phyloP scores from a whole-genome alignment of 208 protist species.

The Eutreptiella sp. region DNA sequence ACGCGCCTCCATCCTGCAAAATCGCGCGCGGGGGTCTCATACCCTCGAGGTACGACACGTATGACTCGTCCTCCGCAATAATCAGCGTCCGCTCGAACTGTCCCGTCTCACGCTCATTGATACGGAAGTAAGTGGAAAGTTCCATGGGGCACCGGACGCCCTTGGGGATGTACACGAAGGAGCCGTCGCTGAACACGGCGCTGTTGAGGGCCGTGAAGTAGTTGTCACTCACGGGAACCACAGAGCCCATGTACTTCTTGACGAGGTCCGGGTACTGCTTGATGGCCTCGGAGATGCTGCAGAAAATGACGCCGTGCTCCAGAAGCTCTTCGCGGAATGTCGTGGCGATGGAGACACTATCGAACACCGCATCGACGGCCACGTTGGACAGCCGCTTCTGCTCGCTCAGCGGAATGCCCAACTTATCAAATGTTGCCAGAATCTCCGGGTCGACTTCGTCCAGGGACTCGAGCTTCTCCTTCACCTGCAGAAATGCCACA shows the following conservation, averaged over 20 bases:
- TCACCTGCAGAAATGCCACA: too few relatives aligned
- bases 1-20: too few relatives aligned
- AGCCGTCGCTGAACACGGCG: slow-evolving; percentile 19
- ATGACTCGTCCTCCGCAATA: slow-evolving; percentile 11
- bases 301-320: slow-evolving; percentile 11
- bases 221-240: slow-evolving; percentile 15
- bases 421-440: slow-evolving; percentile 9
- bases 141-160: slow-evolving; percentile 16
- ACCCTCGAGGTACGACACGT: slow-evolving; percentile 22
- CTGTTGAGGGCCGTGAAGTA: slow-evolving; percentile 17
- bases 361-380: slow-evolving; percentile 19
- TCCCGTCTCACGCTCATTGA: slow-evolving; percentile 15
- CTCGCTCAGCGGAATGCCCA: slow-evolving; percentile 14
- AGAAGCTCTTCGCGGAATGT: slow-evolving; percentile 10
- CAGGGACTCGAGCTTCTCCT: not conserved
- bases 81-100: slow-evolving; percentile 25
- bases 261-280: slow-evolving; percentile 12
- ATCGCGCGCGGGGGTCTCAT: too few relatives aligned
- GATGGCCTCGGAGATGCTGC: slow-evolving; percentile 14
- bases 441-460: slow-evolving; percentile 18
- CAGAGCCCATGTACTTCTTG: slow-evolving; percentile 9
- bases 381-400: slow-evolving; percentile 22
- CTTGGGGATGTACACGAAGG: slow-evolving; percentile 18
- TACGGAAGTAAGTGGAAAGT: slow-evolving; percentile 24
- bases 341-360: slow-evolving; percentile 15